A percentile compares a stretch with the other conserved stretches of the same genome.
phyloP scores from a whole-genome alignment of 2,329 filamentous ascomycete genomes.

The Zymoseptoria crescenta region DNA sequence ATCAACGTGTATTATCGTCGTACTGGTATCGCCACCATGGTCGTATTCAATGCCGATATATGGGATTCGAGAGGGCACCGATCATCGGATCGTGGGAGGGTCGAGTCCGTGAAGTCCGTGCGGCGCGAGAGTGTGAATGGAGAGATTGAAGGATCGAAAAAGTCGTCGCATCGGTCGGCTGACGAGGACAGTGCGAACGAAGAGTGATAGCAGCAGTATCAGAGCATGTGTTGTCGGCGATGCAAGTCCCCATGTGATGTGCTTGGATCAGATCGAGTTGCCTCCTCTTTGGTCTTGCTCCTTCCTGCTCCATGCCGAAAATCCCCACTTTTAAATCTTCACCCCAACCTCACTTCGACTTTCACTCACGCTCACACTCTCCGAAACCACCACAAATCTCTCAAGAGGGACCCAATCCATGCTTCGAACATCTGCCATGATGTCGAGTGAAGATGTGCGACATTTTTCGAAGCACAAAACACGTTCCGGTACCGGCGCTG shows the following conservation, averaged over 20 bases:
- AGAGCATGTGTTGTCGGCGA: not conserved
- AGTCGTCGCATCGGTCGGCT: not conserved
- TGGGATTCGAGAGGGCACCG: not conserved
- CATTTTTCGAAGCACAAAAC: not conserved
- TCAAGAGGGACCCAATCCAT: not conserved
- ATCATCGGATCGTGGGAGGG: not conserved
- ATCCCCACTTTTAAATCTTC: not conserved
- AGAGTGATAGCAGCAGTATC: not conserved
- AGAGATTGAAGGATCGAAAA: not conserved
- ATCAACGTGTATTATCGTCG: not conserved
- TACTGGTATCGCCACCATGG: conserved; percentile 12
- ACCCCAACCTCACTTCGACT: conserved; percentile 1
- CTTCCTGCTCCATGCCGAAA: not conserved
- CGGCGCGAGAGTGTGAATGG: not conserved
- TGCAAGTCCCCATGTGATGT: not conserved
- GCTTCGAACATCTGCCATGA: not conserved
- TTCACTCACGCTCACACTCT: not conserved
- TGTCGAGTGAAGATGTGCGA: not conserved
- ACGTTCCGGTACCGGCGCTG: not conserved
- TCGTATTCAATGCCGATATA: conserved; percentile 7
- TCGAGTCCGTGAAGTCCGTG: not conserved
- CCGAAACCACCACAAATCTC: not conserved
- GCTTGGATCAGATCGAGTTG: not conserved
- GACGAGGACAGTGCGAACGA: not conserved
- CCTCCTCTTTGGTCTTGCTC: not conserved